Base-by-base conservation (phyloP, 2,329 filamentous ascomycete species). In the Emergomyces orientalis region DNA sequence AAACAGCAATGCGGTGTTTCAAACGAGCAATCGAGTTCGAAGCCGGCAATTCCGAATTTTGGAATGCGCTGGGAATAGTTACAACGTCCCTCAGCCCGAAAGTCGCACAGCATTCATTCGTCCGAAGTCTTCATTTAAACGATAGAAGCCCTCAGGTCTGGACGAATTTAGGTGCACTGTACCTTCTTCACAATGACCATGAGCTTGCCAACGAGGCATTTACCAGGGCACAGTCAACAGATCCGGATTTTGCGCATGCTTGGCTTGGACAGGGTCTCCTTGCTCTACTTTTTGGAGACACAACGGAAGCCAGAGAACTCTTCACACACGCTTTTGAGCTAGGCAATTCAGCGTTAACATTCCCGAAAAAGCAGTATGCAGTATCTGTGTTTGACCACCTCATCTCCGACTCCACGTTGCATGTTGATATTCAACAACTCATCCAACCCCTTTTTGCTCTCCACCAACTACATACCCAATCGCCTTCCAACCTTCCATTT, bases 321-420 rank as follows among this genome's bases (percentile, higher is more conserved):
- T 96, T 97, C 71, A 92, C 90, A 1, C 94, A 99, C 72, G 93
- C 94, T 0, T 94, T 96, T 78, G 92, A 96, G 66, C 93, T 99
- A 58, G 87, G 91, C 0, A 89, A 91, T 65, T 88, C 90, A 0
- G 88, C 89, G 0, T 87, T 88, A 0, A 74, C 87, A 2, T 79
- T 91, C 4, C 86, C 88, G 0, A 89, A 91, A 72, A 84, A 87
- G 37, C 89, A 93, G 72, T 97, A 92, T 72, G 83, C 90, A 0
- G 79, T 88, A 0, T 89, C 90, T 1, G 81, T 89, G 57, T 97
- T 99, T 72, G 93, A 99, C 69, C 82, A 90, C 67, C 80, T 96
- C 7, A 74, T 91, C 17, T 80, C 83, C 1, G 82, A 83, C 1
- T 77, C 84, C 1, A 41, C 79, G 71, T 67, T 71, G 76, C 64